Base-by-base conservation (phyloP, 257 asterid genomes). In the Nemophila menziesii region DNA sequence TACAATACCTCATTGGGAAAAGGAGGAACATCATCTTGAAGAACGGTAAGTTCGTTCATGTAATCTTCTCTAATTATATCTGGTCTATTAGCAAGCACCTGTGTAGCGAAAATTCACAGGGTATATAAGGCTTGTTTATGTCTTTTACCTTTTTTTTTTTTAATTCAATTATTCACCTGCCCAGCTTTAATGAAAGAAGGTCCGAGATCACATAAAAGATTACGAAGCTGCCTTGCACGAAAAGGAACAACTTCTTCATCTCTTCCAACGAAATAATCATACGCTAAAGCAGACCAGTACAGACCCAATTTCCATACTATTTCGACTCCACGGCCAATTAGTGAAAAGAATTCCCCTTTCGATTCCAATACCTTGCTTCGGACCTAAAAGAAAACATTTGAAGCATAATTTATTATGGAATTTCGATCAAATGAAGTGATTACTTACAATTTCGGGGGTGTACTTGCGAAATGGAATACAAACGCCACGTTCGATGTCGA, bases 161-260 rank as follows among this genome's bases (percentile, higher is more conserved):
- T 17, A 57, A 44, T 20, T 33, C 33, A 36, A 48, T 54, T 43
- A 85, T 85, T 46, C n/a, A 90, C 98, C 98, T 90, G 98, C 46
- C 98, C 99, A 65, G 96, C 96, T 74, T 90, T 90, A 70, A 90
- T 85, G 68, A 90, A 90, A 61, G 99, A 85, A 59, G 99, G 96
- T 41, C 99, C 99, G 72, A 90, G 56, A 64, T 90, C 92, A 62
- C 99, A 90, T 48, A 90, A 75, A 56, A 90, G 76, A 63, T 74
- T 77, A 68, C 99, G 75, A 62, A 90, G 74, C 68, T 90, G 99
- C 56, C 85, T 92, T 53, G 96, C 96, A 19, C 99, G 96, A 56
- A 81, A 85, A 44, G 99, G 94, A 65, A 90, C 99, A 60, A 90
- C 93, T 66, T 90, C 99, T 77, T 81, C 83, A 55, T 90, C 99